Evolutionary conservation across 164 flowering plant genomes (phyloP).

Genomic region (Tetrastigma voinierianum): DNA sequence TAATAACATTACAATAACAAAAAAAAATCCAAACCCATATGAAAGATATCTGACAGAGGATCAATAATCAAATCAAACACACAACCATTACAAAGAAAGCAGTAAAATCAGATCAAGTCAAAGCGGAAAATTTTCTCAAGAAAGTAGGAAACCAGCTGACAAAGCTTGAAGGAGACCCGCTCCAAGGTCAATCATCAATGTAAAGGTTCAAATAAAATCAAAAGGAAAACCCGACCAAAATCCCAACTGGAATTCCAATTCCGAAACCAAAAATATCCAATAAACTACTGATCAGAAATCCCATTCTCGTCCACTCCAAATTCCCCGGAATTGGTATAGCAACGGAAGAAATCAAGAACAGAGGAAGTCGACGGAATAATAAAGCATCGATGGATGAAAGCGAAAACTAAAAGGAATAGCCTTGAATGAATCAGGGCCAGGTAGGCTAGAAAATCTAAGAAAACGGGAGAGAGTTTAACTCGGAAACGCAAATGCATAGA

Average conservation of each 20-base stretch:
- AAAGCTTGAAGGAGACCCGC: no score
- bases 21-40: background rate
- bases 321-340: background rate
- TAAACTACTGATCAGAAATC: constrained; percentile 43
- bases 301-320: constrained; percentile 32
- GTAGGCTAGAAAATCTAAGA: background rate
- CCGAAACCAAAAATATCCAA: constrained; percentile 55
- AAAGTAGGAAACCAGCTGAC: no score
- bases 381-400: background rate
- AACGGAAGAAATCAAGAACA: background rate
- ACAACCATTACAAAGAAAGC: no score
- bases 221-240: constrained; percentile 47
- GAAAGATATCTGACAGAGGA: background rate
- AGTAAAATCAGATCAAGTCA: no score
- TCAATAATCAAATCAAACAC: background rate
- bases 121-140: no score
- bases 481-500: background rate
- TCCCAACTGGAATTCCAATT: constrained; percentile 48
- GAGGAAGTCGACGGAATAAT: background rate
- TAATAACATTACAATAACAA: background rate
- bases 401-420: background rate
- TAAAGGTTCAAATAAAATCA: constrained; percentile 56
- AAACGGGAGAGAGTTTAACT: background rate
- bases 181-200: no score
- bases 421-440: background rate